Evolutionary conservation across 768 basidiomycete genomes (phyloP), one percentile per base, ranked within the genome.

Genomic region (Galerina marginata): DNA sequence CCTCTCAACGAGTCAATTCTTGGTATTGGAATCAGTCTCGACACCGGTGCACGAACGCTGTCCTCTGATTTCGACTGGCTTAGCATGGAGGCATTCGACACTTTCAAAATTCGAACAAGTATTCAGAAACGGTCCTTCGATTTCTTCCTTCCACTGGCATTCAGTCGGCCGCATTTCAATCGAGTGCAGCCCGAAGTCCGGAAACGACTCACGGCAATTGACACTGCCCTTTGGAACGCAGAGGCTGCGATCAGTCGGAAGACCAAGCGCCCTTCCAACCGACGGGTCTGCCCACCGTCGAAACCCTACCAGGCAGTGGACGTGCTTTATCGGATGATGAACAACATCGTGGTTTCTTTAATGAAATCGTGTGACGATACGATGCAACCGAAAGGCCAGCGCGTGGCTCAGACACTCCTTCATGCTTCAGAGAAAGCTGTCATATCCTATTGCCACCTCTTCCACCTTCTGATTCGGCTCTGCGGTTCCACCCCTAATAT

Each of bases 41-140:
- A 80, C 50, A 57, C 33, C 9, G 52, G 67, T 9, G 59, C 73
- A 4, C 74, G 77, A 10, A 64, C 65, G 0, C 67, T 82, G 3
- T 74, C 76, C 10, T 81, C 80, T 1, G 81, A 81, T 56, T 82
- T 81, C 51, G 79, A 81, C 62, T 82, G 81, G 80, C 69, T 81
- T 45, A 79, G 79, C 56, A 62, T 73, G 60, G 77, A 76, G 37
- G 81, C 81, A 2, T 81, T 80, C 68, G 65, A 67, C 39, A 54
- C 65, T 6, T 75, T 75, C 65, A 39, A 61, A 2, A 72, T 82
- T 52, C 70, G 80, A 16, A 66, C 61, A 46, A 78, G 79, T 65
- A 71, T 81, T 56, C 72, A 79, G 67, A 81, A 81, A 65, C 75
- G 75, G 36, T 50, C 58, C 0, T 81, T 81, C 56, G 39, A 71